These are phyloP conservation scores for Lasiodiplodia hormozganensis DNA, from an alignment of 2,329 filamentous ascomycete genomes.

Conservation along the genomic window DNA sequence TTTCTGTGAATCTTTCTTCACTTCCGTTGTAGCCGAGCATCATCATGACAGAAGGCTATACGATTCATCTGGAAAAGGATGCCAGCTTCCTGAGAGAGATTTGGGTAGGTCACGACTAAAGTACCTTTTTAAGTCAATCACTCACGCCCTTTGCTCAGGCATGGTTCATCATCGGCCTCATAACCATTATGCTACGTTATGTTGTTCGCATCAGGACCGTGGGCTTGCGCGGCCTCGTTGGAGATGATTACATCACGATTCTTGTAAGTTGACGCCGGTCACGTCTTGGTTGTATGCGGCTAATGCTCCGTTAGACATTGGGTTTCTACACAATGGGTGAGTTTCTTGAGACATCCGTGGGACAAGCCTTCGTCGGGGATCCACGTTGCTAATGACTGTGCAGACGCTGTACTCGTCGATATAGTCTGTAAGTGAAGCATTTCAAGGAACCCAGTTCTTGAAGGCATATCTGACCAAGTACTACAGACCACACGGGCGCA, in stretches of 20 bases:
- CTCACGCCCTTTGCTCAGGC: neutral
- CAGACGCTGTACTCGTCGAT: slow-evolving; percentile 45
- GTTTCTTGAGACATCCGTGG: neutral
- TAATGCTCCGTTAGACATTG: slow-evolving; percentile 25
- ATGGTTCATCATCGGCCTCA: slow-evolving; percentile 41
- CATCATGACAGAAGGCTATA: neutral
- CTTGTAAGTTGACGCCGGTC: slow-evolving; percentile 34
- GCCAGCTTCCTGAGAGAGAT: slow-evolving; percentile 1
- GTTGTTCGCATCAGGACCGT: slow-evolving; percentile 48
- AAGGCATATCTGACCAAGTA: neutral
- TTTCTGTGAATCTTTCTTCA: neutral
- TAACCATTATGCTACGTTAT: slow-evolving; percentile 44
- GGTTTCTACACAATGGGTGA: slow-evolving; percentile 43
- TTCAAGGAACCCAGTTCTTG: no score
- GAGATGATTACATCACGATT: slow-evolving; percentile 50
- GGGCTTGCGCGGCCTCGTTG: slow-evolving; percentile 46
- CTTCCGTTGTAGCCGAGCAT: neutral
- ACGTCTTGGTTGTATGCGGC: neutral
- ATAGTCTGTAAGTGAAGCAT: slow-evolving; percentile 39
- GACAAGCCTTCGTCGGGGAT: neutral
- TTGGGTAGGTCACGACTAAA: neutral
- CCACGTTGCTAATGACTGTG: neutral
- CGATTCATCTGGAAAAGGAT: slow-evolving; percentile 12
- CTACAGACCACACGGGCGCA: slow-evolving; percentile 37
- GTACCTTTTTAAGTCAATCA: neutral